A percentile compares a stretch with the other conserved stretches of the same genome.
Conservation (phyloP, 2,329 filamentous ascomycete species). For the Pseudogymnoascus sp. region DNA sequence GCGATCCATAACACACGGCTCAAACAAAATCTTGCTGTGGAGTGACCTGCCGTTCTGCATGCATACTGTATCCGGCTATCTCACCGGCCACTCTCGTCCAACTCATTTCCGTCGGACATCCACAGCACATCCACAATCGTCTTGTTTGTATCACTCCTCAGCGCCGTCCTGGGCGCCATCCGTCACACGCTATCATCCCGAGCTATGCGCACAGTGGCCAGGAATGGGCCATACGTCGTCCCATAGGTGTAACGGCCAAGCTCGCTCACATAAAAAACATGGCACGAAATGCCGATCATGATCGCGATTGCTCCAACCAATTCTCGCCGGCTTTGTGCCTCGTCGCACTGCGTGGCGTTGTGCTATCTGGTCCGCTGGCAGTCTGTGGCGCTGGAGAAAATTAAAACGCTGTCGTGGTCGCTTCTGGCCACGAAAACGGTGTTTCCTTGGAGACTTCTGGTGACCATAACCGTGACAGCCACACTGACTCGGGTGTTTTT, state of each 20-base stretch:
- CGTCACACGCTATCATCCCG: background rate
- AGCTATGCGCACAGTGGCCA: background rate
- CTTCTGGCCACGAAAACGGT: background rate
- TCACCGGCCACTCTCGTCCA: background rate
- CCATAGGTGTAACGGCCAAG: background rate
- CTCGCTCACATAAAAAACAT: background rate
- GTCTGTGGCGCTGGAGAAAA: background rate
- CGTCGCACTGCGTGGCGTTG: background rate
- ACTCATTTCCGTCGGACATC: background rate
- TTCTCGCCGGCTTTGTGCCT: background rate
- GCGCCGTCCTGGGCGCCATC: background rate
- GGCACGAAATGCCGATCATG: background rate
- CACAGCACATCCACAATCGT: background rate
- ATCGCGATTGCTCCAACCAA: constrained; percentile 3
- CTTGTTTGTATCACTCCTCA: background rate
- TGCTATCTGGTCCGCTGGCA: background rate
- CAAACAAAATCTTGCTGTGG: background rate
- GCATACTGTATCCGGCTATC: background rate
- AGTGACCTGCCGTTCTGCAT: background rate
- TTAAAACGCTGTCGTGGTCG: background rate
- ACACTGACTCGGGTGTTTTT: background rate
- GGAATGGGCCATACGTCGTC: background rate
- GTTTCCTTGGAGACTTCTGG: background rate
- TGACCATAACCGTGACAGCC: background rate
- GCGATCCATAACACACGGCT: background rate